Conservation (phyloP, 768 basidiomycete species). For the Termitomyces eurrhizus region DNA sequence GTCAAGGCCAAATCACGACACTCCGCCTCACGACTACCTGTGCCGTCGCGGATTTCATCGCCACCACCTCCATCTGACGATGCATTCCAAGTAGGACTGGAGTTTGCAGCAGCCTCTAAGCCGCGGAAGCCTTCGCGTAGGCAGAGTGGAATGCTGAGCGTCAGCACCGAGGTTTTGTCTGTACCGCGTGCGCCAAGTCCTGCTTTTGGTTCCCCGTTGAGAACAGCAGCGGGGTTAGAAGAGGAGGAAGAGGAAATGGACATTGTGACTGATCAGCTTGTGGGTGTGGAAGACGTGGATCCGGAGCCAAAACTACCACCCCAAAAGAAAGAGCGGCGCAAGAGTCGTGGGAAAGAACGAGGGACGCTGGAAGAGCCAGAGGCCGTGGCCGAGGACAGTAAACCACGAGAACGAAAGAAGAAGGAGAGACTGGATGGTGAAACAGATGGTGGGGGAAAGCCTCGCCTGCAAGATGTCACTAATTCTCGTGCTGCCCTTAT, state of each 20-base stretch:
- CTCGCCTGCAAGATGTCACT: constrained; percentile 62
- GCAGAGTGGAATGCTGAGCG: constrained; percentile 54
- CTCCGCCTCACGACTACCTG: constrained; percentile 44
- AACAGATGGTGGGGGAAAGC: constrained; percentile 36
- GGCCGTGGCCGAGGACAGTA: constrained; percentile 9
- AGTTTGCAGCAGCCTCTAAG: constrained; percentile 23
- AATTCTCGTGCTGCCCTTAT: constrained; percentile 46
- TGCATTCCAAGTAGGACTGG: constrained; percentile 19
- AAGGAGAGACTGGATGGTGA: constrained; percentile 29
- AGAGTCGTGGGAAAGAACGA: constrained; percentile 39
- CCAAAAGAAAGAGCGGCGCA: constrained; percentile 46
- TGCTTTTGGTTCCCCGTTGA: constrained; percentile 61
- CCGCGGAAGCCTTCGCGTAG: constrained; percentile 38
- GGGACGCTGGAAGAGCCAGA: constrained; percentile 28
- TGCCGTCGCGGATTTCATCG: constrained; percentile 40
- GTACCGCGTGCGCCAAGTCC: constrained; percentile 62
- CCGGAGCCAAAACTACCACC: constrained; percentile 17
- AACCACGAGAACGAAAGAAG: constrained; percentile 30
- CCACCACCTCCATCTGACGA: constrained; percentile 33
- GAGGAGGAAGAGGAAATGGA: constrained; percentile 54
- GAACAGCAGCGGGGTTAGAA: constrained; percentile 50
- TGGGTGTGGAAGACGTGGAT: constrained; percentile 31
- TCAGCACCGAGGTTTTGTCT: constrained; percentile 34
- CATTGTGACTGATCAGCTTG: constrained; percentile 29
- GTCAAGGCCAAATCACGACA: constrained; percentile 43